Evolutionary conservation across 768 basidiomycete species (phyloP).

Genomic region (Boletus patriciae): DNA sequence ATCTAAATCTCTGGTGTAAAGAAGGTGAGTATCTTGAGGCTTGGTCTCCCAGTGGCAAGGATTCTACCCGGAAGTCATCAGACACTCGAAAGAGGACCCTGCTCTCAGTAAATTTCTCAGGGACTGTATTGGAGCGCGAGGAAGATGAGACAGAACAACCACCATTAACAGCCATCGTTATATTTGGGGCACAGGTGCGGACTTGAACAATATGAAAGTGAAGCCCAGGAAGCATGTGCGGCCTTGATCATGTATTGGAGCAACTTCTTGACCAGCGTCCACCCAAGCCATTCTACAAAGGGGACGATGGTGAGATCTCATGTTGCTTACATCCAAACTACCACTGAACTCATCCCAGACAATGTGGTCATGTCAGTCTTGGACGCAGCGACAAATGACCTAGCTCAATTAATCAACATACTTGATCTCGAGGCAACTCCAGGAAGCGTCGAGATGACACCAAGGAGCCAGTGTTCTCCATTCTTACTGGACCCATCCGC

Average conservation of each 20-base stretch:
- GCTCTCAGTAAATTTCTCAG: slow-evolving; percentile 61
- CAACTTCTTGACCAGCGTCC: slow-evolving; percentile 51
- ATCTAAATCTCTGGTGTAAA: slow-evolving; percentile 47
- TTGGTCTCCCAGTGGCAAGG: slow-evolving; percentile 50
- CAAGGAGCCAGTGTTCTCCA: slow-evolving; percentile 33
- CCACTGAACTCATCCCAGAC: slow-evolving; percentile 14
- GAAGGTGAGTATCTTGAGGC: slow-evolving; percentile 60
- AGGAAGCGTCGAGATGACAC: slow-evolving; percentile 48
- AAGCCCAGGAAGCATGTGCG: slow-evolving; percentile 42
- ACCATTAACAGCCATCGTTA: slow-evolving; percentile 32
- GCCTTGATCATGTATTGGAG: slow-evolving; percentile 62
- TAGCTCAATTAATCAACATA: slow-evolving; percentile 75
- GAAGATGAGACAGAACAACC: slow-evolving; percentile 9
- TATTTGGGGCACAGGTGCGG: slow-evolving; percentile 54
- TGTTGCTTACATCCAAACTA: neutral
- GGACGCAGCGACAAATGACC: slow-evolving; percentile 79
- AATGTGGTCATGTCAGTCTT: slow-evolving; percentile 64
- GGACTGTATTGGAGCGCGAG: slow-evolving; percentile 24
- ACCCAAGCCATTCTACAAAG: slow-evolving; percentile 49
- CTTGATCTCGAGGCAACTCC: slow-evolving; percentile 81
- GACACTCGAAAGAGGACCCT: slow-evolving; percentile 57
- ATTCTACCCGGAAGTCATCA: slow-evolving; percentile 43
- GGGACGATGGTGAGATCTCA: slow-evolving; percentile 42
- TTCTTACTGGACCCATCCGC: slow-evolving; percentile 16
- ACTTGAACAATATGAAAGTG: neutral